phyloP scores from a whole-genome alignment of 2,329 filamentous ascomycete genomes.

The Ceratocystis lukuohia region DNA sequence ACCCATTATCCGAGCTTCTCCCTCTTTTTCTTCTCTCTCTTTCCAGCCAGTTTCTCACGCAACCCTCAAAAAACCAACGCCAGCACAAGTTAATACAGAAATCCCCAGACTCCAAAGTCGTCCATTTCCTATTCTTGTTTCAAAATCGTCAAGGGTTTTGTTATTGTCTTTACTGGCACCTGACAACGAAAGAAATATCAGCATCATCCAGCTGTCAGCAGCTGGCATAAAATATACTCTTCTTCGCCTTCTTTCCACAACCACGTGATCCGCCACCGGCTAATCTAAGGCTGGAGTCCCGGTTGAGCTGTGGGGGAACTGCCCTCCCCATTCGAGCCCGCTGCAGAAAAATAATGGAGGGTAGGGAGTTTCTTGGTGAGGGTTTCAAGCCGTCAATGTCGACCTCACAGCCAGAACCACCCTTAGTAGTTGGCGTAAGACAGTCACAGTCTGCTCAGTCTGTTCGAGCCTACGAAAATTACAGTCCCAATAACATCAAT shows the following conservation, averaged over 20 bases:
- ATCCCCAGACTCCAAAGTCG: not conserved
- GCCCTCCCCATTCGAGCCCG: conserved; percentile 17
- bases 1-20: conserved; percentile 6
- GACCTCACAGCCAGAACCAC: conserved; percentile 16
- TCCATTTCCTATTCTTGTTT: not conserved
- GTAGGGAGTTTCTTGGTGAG: conserved; percentile 17
- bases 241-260: not conserved
- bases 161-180: conserved; percentile 1
- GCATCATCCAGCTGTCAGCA: not conserved
- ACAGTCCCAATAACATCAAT: conserved; percentile 9
- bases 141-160: not conserved
- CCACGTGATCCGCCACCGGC: conserved; percentile 18
- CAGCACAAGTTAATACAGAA: not conserved
- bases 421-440: conserved; percentile 11
- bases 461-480: conserved; percentile 11
- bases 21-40: conserved; percentile 2
- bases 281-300: conserved; percentile 19
- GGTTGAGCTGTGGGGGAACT: conserved; percentile 19
- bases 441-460: conserved; percentile 2
- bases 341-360: conserved; percentile 19
- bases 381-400: conserved; percentile 19
- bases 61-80: not conserved
- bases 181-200: not conserved
- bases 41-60: conserved; percentile 1
- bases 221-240: not conserved